Conservation (phyloP, 2,329 filamentous ascomycete species). For the Fusarium sp. region DNA sequence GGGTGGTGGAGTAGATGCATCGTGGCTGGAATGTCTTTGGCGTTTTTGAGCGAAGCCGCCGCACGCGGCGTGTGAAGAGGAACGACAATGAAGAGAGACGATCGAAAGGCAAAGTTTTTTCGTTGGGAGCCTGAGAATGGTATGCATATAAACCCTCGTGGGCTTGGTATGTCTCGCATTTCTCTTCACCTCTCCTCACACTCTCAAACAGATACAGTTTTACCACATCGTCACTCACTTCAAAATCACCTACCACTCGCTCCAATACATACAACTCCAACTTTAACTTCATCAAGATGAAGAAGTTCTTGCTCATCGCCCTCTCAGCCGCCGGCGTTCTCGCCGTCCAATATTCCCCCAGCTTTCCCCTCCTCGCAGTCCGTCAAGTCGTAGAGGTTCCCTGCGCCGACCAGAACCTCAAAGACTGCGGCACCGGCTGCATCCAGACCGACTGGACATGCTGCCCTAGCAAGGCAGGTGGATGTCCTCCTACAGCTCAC, state of each 20-base stretch:
- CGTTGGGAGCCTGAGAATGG: neutral
- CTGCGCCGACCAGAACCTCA: constrained; percentile 36
- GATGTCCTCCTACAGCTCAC: constrained; percentile 37
- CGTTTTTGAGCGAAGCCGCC: constrained; percentile 13
- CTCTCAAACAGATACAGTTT: neutral
- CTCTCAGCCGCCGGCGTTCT: constrained; percentile 33
- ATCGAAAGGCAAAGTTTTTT: neutral
- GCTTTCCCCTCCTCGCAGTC: constrained; percentile 22
- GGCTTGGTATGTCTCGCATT: constrained; percentile 11
- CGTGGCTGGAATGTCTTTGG: constrained; percentile 32
- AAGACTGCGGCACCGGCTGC: constrained; percentile 44
- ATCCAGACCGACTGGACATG: constrained; percentile 43
- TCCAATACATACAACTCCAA: neutral
- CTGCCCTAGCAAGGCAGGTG: constrained; percentile 42
- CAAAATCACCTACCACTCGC: neutral
- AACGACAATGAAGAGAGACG: neutral
- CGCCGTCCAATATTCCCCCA: constrained; percentile 22
- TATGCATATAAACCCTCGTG: constrained; percentile 9
- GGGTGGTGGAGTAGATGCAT: constrained; percentile 17
- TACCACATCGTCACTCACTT: neutral
- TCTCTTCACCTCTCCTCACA: neutral
- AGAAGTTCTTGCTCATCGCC: constrained; percentile 38
- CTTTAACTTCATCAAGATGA: constrained; percentile 23
- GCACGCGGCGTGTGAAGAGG: constrained; percentile 2
- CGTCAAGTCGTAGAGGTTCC: constrained; percentile 37